A percentile compares a stretch with the other conserved stretches of the same genome.
Evolutionary conservation across 1,284 basidiomycete genomes (phyloP).

Genomic region (Erythrobasidium hasegawianum): DNA sequence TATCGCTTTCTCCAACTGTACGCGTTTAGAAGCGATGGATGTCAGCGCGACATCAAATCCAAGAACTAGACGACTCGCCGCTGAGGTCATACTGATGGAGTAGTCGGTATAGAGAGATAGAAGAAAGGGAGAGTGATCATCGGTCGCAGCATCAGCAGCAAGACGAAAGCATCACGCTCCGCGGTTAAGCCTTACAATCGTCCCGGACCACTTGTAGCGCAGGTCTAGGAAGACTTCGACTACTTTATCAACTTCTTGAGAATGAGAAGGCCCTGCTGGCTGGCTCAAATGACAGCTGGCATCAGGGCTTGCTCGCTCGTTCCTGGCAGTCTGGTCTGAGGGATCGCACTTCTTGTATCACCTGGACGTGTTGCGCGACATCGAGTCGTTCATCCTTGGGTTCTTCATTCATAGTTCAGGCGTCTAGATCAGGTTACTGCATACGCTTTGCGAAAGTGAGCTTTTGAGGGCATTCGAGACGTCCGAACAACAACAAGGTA

Average conservation of each 20-base stretch:
- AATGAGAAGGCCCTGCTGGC: not conserved
- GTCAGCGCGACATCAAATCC: not conserved
- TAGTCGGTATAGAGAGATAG: not conserved
- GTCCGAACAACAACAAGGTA: no score
- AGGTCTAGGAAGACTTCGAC: conserved; percentile 28
- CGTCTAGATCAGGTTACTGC: not conserved
- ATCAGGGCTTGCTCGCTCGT: not conserved
- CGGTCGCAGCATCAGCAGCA: no score
- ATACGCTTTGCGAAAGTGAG: not conserved
- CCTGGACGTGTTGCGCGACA: not conserved
- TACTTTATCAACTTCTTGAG: conserved; percentile 5
- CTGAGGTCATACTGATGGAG: conserved; percentile 1
- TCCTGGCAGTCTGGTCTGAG: not conserved
- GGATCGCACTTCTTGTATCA: not conserved
- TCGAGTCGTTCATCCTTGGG: not conserved
- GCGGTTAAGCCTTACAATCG: conserved; percentile 6
- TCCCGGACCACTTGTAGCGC: conserved; percentile 28
- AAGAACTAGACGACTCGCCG: not conserved
- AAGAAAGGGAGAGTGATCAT: no score
- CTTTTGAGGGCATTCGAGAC: no score
- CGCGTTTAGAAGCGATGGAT: not conserved
- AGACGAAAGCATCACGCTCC: no score
- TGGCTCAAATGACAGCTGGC: no score
- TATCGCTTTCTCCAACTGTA: conserved; percentile 28
- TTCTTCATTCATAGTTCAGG: not conserved